Base-by-base conservation (phyloP, 345 rosid genomes). In the Hevea brasiliensis region DNA sequence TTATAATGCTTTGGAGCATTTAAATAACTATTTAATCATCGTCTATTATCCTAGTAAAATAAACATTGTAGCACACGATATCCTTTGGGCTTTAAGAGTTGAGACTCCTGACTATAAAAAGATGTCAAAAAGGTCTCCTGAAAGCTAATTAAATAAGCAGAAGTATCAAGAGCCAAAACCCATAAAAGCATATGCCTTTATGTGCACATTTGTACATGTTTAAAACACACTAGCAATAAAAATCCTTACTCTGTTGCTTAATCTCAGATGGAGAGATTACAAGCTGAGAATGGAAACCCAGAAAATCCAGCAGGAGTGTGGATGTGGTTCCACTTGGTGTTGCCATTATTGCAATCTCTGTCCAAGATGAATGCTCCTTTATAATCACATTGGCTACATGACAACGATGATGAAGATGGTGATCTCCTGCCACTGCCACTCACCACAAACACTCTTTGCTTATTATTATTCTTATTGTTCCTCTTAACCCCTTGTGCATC, bases 361-460 rank as follows among this genome's bases (percentile, higher is more conserved):
- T 80, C 81, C 73, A 77, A 51, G 3, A 83, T 68, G 68, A 74
- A 74, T 8, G 77, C 75, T 15, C 76, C 82, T 77, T 77, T 78
- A 14, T 77, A 68, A 18, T 76, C 75, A 48, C 83, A 76, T 48
- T 72, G 76, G 13, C 61, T 65, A 58, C 81, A 74, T 26, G 72
- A 59, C 11, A 45, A 7, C 17, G 53, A 44, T 48, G 59, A 72
- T 63, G 74, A 40, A 32, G 37, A 32, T 53, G 71, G 20, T 66
- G 57, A 53, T 47, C 82, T 67, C 29, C 79, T 58, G 18, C 74
- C 71, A 48, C 56, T 68, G 8, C 77, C 77, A 50, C 74, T 70
- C 71, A 77, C 67, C 66, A 79, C 77, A 68, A 82, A 65, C 37
- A 77, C 69, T 48, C 54, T 61, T 26, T 78, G 58, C 42, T 67